phyloP scores from a whole-genome alignment of 2,329 filamentous ascomycete species.

The Talaromyces sp. region DNA sequence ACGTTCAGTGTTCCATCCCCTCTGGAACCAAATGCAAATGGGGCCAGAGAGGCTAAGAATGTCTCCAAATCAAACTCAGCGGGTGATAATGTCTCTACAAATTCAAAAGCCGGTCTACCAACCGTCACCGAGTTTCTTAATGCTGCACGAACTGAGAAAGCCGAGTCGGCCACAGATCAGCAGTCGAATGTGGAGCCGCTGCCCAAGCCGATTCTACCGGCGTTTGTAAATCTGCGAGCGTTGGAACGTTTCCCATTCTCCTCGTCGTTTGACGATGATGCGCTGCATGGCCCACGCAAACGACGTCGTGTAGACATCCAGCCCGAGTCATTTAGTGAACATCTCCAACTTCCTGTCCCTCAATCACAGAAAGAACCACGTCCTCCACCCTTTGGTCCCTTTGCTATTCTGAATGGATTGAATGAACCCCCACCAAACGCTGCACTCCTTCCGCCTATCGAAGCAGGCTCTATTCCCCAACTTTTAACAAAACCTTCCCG shows the following conservation, averaged over 20 bases:
- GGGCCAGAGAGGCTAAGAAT: slow-evolving; percentile 33
- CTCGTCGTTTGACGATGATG: slow-evolving; percentile 42
- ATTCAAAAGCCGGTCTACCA: slow-evolving; percentile 30
- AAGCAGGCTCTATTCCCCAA: slow-evolving; percentile 48
- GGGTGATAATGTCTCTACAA: slow-evolving; percentile 36
- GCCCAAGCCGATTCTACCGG: slow-evolving; percentile 46
- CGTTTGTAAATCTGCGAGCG: slow-evolving; percentile 52
- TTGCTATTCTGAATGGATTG: slow-evolving; percentile 60
- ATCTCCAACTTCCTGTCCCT: slow-evolving; percentile 52
- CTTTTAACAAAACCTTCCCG: slow-evolving; percentile 41
- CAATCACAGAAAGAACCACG: slow-evolving; percentile 50
- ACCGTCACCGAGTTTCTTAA: slow-evolving; percentile 41
- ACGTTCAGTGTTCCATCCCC: slow-evolving; percentile 46
- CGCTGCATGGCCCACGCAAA: slow-evolving; percentile 41
- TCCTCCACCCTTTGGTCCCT: slow-evolving; percentile 47
- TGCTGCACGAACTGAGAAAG: slow-evolving; percentile 39
- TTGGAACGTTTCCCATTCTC: slow-evolving; percentile 48
- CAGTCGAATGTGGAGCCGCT: slow-evolving; percentile 39
- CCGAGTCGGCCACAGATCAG: slow-evolving; percentile 32
- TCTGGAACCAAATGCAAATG: slow-evolving; percentile 48
- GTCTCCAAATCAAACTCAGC: slow-evolving; percentile 31
- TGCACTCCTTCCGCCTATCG: slow-evolving; percentile 63
- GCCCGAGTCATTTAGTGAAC: slow-evolving; percentile 45
- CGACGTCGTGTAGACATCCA: slow-evolving; percentile 47
- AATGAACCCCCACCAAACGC: slow-evolving; percentile 67